phyloP scores from a whole-genome alignment of 345 rosid species.

The Populus euphratica region DNA sequence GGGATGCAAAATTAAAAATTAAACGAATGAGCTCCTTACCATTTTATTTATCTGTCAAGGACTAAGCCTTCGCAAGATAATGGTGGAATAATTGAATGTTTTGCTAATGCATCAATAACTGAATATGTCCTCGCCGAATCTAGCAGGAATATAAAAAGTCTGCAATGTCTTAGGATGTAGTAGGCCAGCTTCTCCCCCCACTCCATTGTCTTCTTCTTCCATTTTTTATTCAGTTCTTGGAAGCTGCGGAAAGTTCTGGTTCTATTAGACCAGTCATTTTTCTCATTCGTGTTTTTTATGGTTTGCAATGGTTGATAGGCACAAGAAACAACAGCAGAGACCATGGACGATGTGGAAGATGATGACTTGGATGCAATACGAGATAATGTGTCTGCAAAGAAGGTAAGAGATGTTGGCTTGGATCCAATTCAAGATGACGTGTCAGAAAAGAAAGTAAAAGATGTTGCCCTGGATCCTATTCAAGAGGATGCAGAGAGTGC shows the following conservation, averaged over 20 bases:
- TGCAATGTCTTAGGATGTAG: neutral
- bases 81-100: neutral
- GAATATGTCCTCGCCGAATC: neutral
- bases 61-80: neutral
- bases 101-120: neutral
- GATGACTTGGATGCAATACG: conserved; percentile 69
- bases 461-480: conserved; percentile 74
- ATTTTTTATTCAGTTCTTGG: neutral
- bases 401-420: conserved; percentile 62
- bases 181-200: neutral
- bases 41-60: neutral
- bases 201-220: neutral
- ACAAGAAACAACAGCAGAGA: conserved; percentile 39
- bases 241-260: neutral
- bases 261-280: neutral
- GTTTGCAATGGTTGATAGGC: conserved; percentile 33
- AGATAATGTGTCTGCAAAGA: conserved; percentile 42
- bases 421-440: conserved; percentile 50
- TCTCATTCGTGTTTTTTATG: neutral
- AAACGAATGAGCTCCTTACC: neutral
- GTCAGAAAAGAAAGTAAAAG: conserved; percentile 49
- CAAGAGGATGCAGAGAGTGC: conserved; percentile 41
- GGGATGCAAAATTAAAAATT: neutral
- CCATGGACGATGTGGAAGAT: conserved; percentile 52
- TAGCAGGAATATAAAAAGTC: neutral